Conservation (phyloP, 345 rosid species). For the Balakata baccata region DNA sequence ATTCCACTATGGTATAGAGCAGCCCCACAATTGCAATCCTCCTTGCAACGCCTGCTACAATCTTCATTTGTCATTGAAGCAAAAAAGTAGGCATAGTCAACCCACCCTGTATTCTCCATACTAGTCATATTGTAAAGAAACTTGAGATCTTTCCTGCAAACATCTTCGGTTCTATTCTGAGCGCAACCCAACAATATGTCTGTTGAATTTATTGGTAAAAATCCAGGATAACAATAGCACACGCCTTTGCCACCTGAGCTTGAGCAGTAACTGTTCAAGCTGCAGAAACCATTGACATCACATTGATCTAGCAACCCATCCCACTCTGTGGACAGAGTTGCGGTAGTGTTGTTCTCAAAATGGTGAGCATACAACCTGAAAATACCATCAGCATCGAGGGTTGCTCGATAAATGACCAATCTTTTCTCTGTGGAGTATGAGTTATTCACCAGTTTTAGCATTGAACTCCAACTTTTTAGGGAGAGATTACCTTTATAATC, state of each 20-base stretch:
- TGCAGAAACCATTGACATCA: constrained; percentile 22
- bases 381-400: constrained; percentile 23
- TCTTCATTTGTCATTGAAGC: neutral
- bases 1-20: neutral
- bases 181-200: neutral
- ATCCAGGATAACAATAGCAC: constrained; percentile 18
- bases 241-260: neutral
- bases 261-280: constrained; percentile 23
- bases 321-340: neutral
- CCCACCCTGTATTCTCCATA: constrained; percentile 4
- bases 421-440: neutral
- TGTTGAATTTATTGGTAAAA: neutral
- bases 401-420: constrained; percentile 13
- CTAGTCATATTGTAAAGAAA: neutral
- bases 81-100: neutral
- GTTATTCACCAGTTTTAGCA: neutral
- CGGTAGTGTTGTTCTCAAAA: neutral
- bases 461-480: rapidly evolving
- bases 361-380: constrained; percentile 25
- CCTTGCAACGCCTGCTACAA: constrained; percentile 7
- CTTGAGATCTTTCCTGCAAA: constrained; percentile 5
- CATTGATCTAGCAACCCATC: constrained; percentile 8
- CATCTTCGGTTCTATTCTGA: neutral
- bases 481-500: neutral
- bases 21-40: constrained; percentile 14